Evolutionary conservation across 2,329 filamentous ascomycete genomes (phyloP), one percentile per base, ranked within the genome.

Genomic region (Penicillium fuscoglaucum): DNA sequence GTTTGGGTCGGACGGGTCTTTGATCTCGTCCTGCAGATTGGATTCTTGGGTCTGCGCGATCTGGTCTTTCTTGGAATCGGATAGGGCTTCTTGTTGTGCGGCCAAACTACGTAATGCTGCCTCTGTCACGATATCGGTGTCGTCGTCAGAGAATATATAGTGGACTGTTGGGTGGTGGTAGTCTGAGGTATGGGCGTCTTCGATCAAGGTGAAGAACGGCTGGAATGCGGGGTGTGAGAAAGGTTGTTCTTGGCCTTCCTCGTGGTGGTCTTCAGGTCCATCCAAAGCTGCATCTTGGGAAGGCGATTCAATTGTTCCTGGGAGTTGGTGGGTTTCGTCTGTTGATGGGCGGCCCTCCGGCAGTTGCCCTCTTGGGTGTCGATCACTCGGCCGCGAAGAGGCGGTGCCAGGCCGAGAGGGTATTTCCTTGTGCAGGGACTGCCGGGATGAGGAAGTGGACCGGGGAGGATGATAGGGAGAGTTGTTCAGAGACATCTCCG

Each of bases 101-200:
- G 84, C 75, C 74, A 87, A 72, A 21, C 81, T 80, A 35, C 81
- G 79, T 59, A 87, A 74, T 6, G 83, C 82, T 2, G 89, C 87
- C 39, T 86, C 82, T 1, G 89, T 89, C 39, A 96, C 80, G 45
- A 90, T 79, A 47, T 93, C 89, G 2, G 87, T 84, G 70, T 97
- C 92, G 75, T 98, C 95, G 74, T 98, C 93, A 66, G 86, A 85
- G 79, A 99, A 98, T 70, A 98, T 84, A 78, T 98, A 98, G 78
- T 93, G 91, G 1, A 96, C 87, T 53, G 85, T 87, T 1, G 93
- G 95, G 72, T 98, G 93, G 68, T 91, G 83, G 61, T 91, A 90
- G 46, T 90, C 85, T 67, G 86, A 83, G 9, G 85, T 87, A n/a
- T 85, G 83, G 12, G 83, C 78, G 74, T 96, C 92, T 70, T 90